Percentiles rank a stretch among this genome's conserved stretches.
Evolutionary conservation across 1,284 basidiomycete genomes (phyloP).

Genomic region (Mrakiaceae sp.): DNA sequence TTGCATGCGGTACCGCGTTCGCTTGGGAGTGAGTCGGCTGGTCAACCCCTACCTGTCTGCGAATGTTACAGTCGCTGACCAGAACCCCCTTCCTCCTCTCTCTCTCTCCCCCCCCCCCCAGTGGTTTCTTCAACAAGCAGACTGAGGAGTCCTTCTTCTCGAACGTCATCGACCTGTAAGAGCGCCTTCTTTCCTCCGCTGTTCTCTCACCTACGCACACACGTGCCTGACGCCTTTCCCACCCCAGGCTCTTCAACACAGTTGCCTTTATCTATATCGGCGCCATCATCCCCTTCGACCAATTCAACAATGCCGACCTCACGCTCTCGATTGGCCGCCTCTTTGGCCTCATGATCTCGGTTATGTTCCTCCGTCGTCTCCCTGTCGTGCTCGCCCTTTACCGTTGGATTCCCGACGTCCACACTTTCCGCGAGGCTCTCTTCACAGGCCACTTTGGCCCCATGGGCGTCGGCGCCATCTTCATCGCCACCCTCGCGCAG

Average conservation of each 20-base stretch:
- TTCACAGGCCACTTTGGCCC: constrained; percentile 90
- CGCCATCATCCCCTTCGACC: constrained; percentile 83
- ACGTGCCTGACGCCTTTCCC: constrained; percentile 36
- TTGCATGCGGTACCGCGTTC: constrained; percentile 90
- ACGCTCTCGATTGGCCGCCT: constrained; percentile 71
- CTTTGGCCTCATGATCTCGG: constrained; percentile 62
- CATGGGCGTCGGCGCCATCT: constrained; percentile 75
- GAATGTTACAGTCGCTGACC: too few relatives aligned
- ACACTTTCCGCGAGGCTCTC: constrained; percentile 68
- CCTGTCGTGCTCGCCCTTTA: constrained; percentile 72
- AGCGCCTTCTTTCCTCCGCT: constrained; percentile 18
- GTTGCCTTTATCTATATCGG: constrained; percentile 87
- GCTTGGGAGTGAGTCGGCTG: constrained; percentile 67
- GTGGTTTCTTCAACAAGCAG: constrained; percentile 88
- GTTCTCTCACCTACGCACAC: background rate
- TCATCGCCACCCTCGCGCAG: constrained; percentile 78
- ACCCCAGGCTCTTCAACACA: constrained; percentile 58
- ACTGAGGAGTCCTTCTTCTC: constrained; percentile 92
- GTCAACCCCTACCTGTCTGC: background rate
- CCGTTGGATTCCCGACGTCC: constrained; percentile 81
- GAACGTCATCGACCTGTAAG: constrained; percentile 69
- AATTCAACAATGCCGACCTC: constrained; percentile 56
- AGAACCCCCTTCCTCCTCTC: too few relatives aligned
- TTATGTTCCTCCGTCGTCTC: constrained; percentile 68
- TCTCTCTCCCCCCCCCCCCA: constrained; percentile 1